A percentile compares a stretch with the other conserved stretches of the same genome.
Conservation (phyloP, 1,284 basidiomycete species). For the Sporisorium scitamineum region DNA sequence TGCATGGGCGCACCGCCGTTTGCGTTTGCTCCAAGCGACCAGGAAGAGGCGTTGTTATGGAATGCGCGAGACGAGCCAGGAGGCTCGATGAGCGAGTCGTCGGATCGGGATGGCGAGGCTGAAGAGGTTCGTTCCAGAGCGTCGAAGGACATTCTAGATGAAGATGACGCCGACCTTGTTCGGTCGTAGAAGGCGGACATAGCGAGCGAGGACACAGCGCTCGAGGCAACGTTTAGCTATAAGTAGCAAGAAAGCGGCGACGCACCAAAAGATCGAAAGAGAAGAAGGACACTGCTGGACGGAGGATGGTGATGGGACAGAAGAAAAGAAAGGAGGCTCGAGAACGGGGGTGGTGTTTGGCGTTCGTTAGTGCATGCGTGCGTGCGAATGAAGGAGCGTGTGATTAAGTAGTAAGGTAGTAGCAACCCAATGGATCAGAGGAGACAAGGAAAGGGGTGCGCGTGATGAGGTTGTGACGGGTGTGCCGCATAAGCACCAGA, state of each 20-base stretch:
- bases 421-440: background rate
- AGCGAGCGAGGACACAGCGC: background rate
- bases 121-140: conserved; percentile 10
- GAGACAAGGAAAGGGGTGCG: background rate
- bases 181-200: conserved; percentile 31
- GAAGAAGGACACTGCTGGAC: background rate
- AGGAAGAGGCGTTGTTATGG: conserved; percentile 20
- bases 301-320: background rate
- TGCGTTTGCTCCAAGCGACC: conserved; percentile 13
- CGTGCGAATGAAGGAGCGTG: background rate
- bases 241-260: background rate
- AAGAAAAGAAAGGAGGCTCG: background rate
- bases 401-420: background rate
- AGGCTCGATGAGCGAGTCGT: background rate
- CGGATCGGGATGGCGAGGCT: conserved; percentile 7
- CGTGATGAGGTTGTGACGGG: background rate
- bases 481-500: background rate
- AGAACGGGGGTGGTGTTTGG: background rate
- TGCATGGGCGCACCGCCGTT: conserved; percentile 35
- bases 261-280: background rate
- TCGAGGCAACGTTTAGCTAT: background rate
- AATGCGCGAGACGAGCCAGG: conserved; percentile 1
- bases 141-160: conserved; percentile 12
- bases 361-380: background rate
- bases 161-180: conserved; percentile 16